Base-by-base conservation (phyloP, 805 yeast species). In the Candida saitoana region DNA sequence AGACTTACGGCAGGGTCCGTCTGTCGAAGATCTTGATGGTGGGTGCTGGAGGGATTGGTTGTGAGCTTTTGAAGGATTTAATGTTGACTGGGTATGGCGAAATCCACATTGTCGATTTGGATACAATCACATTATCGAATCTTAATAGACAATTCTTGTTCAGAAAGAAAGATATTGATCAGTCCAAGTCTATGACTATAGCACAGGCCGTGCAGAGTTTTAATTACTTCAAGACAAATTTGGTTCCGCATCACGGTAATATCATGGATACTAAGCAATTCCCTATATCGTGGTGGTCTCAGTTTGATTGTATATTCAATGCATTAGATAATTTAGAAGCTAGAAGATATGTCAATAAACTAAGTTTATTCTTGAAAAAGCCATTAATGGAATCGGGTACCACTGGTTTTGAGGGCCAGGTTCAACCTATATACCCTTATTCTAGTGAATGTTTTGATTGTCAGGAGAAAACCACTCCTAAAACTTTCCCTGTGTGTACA, bases 21-120 rank as follows among this genome's bases (percentile, higher is more conserved):
- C 37, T 40, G 17, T 15, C 85, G 5, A 82, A 78, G 47, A 87
- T 89, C 11, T 65, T 90, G 20, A 67, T 90, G 63, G 95, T 90
- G 2, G 98, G 98, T 3, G 96, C 97, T 1, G 98, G 98, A 22
- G 98, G 98, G 5, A 89, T 90, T 49, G 98, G 98, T 2, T 90
- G 96, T 59, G 98, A 90, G 60, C 66, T 90, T 35, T 67, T 90
- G 44, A 90, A 90, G 57, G 84, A 90, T 56, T 67, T 90, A 38
- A 79, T 87, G 4, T 63, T 88, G 48, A 71, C 86, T 60, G 90
- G 93, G 5, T 84, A 83, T 49, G 93, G 93, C 2, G 95, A 87
- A 54, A 82, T 90, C 43, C 95, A 88, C 57, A 75, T 90, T 22
- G 90, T 90, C n/a, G 99, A 93, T 64, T 71, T 93, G 42, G 99